Base-by-base conservation (phyloP, 2,329 filamentous ascomycete genomes). In the Paecilomyces niveus region DNA sequence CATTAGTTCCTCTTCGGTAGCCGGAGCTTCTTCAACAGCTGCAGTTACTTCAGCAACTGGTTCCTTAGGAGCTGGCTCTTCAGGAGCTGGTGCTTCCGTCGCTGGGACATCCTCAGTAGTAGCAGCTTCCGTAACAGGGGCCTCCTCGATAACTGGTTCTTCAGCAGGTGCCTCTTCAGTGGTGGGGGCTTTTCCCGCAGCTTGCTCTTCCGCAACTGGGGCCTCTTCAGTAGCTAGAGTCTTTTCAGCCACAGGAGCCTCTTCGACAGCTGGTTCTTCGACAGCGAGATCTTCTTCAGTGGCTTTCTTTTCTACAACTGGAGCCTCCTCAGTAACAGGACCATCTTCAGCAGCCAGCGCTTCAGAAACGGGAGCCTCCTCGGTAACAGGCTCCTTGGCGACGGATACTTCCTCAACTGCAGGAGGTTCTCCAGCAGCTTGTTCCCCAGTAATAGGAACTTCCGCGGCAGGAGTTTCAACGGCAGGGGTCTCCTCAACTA, bases 21-120 rank as follows among this genome's bases (percentile, higher is more conserved):
- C 54, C 22, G 58, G 52, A 10, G 32, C 54, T 54, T 54, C 54
- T 54, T 54, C 55, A 21, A 62, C 51, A 26, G 13, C 53, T 9
- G 60, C 56, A 26, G 26, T 29, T n/a, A n/a, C 39, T 45, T 45
- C 39, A 8, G 39, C n/a, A 45, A 18, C n/a, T 18, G 39, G 39
- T 4, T 18, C 39, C 3, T 45, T 8, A 45, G 9, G 10, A 13
- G 8, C 10, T 10, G 9, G 10, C 32, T 33, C 32, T 15, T 33
- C 32, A 13, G 26, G 4, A 29, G 26, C 26, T 29, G 26, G 26
- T 29, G 26, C 7, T 29, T 29, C 26, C 9, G 32, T 33, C 3
- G 10, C 32, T 15, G 10, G 10, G 10, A 11, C 32, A 13, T 33
- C 32, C 13, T 33, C 32, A 33, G 39, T 13, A 18, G 15, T n/a